These are phyloP conservation scores for Polytrichum formosum DNA, from an alignment of 225 moss, liverwort and hornwort species.

Conservation along the genomic window DNA sequence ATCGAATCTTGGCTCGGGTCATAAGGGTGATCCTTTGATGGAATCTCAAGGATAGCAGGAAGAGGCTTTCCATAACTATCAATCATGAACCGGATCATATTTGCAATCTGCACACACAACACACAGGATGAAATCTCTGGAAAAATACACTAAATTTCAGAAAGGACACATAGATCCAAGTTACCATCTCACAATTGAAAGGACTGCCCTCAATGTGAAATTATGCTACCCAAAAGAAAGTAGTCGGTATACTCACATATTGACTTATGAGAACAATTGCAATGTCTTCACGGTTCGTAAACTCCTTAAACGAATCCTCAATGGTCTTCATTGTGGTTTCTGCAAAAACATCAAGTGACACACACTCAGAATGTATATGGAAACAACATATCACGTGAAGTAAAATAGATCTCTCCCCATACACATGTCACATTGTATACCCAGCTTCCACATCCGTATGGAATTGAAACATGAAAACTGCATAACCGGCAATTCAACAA, in stretches of 20 bases:
- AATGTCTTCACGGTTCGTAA: slow-evolving; percentile 77
- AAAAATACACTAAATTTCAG: not conserved
- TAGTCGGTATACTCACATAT: slow-evolving; percentile 53
- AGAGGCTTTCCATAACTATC: slow-evolving; percentile 77
- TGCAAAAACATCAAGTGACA: slow-evolving; percentile 11
- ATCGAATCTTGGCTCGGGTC: slow-evolving; percentile 85
- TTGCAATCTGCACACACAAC: slow-evolving; percentile 69
- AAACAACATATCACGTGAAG: too few relatives aligned
- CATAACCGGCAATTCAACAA: not conserved
- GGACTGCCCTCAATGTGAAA: too few relatives aligned
- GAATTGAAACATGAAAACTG: not conserved
- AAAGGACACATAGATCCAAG: too few relatives aligned
- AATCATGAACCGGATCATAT: slow-evolving; percentile 83
- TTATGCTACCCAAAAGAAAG: not conserved
- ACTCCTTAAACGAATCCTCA: slow-evolving; percentile 91
- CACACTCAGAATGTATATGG: not conserved
- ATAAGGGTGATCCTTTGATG: slow-evolving; percentile 93
- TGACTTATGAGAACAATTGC: slow-evolving; percentile 91
- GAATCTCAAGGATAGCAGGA: slow-evolving; percentile 88
- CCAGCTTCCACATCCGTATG: too few relatives aligned
- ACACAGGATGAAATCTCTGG: slow-evolving; percentile 8
- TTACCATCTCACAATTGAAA: too few relatives aligned
- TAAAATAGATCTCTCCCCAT: too few relatives aligned
- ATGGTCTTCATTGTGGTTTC: slow-evolving; percentile 87
- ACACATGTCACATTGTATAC: too few relatives aligned